Evolutionary conservation across 2,329 filamentous ascomycete species (phyloP), one percentile per base, ranked within the genome.

Genomic region (Polychaeton citri): DNA sequence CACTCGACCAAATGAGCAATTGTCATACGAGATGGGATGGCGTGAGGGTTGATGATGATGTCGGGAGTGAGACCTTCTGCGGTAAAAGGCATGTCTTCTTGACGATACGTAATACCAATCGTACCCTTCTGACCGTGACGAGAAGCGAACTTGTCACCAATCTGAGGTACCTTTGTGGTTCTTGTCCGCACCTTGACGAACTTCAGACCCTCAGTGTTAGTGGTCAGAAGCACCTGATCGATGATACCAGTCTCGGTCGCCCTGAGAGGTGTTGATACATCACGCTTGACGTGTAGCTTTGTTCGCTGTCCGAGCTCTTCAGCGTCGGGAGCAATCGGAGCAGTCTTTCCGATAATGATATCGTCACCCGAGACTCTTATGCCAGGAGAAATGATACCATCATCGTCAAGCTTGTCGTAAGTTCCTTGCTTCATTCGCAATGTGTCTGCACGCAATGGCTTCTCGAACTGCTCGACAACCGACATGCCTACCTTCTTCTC

Each of bases 1-100:
- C 90, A 98, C 69, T 98, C 90, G 58, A 98, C 93, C 74, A 98
- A 87, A 71, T 98, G 90, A 51, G 90, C 90, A 77, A 98, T 98
- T 2, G 92, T 98, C 90, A 98, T 98, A 75, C 90, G 90, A 37
- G 90, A 98, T 0, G 90, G 90, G 73, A 98, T 98, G 56, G 90
- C 92, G 71, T 98, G 90, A 1, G 90, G 90, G 62, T 98, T 98
- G 70, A 98, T 96, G 61, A 98, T 95, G 44, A 98, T 72, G 61
- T 98, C 92, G 0, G 92, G 90, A 0, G 81, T 81, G 36, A 98
- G 74, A 51, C 92, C 90, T 57, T 96, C 85, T 24, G 77, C 70
- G 3, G 85, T 90, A 61, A 98, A 98, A 0, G 92, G 92, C 92
- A 98, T 98, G 55, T 98, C 92, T 61, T 98, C 90, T 51, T 93